Percentiles rank a stretch among this genome's conserved stretches.
phyloP scores from a whole-genome alignment of 2,329 filamentous ascomycete species.

The Alternaria conjuncta region DNA sequence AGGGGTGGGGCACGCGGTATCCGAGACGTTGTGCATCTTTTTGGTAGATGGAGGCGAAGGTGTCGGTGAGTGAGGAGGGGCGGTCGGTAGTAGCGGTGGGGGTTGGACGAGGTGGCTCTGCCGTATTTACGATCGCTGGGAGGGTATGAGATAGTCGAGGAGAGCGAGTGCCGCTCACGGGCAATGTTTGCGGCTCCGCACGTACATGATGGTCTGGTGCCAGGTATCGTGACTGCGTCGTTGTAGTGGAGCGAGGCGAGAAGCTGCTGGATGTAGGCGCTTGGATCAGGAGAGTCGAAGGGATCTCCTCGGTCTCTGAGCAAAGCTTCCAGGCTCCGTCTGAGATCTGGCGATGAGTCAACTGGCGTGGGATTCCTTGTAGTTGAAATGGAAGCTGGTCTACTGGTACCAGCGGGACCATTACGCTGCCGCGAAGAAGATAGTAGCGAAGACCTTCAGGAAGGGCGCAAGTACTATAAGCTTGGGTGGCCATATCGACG shows the following conservation, averaged over 20 bases:
- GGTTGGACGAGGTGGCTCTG: background rate
- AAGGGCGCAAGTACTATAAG: background rate
- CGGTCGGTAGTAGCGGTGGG: background rate
- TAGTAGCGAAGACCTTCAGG: constrained; percentile 42
- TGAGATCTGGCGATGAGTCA: constrained; percentile 37
- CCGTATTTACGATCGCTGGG: background rate
- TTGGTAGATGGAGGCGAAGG: constrained; percentile 34
- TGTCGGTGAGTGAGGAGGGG: constrained; percentile 25
- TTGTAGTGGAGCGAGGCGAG: background rate
- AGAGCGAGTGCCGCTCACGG: background rate
- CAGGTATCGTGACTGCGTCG: constrained; percentile 10
- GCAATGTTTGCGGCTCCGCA: background rate
- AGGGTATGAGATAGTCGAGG: background rate
- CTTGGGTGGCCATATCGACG: constrained; percentile 9
- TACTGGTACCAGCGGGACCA: constrained; percentile 51
- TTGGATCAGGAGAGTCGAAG: constrained; percentile 15
- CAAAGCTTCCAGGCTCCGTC: constrained; percentile 35
- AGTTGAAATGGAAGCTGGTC: constrained; percentile 54
- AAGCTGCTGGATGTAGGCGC: background rate
- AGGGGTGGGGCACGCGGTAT: constrained; percentile 40
- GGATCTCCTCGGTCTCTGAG: constrained; percentile 17
- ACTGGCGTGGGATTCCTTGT: constrained; percentile 43
- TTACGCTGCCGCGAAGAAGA: constrained; percentile 44
- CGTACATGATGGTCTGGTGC: constrained; percentile 30
- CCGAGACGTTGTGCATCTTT: constrained; percentile 35